These are phyloP conservation scores for Anastatica hierochuntica DNA, from an alignment of 345 rosid genomes.

Conservation along the genomic window DNA sequence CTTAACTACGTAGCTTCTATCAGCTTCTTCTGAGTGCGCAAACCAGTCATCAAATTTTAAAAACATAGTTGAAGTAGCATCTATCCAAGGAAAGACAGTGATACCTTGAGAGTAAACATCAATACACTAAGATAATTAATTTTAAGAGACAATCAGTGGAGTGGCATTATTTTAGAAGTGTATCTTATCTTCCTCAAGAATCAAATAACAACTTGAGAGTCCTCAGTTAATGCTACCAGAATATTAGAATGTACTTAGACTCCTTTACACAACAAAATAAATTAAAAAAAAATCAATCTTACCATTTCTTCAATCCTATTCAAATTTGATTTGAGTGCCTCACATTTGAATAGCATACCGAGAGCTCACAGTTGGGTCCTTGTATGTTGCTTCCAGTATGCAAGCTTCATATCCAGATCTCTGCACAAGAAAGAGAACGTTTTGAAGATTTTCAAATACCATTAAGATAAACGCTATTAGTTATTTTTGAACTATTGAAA, in stretches of 20 bases:
- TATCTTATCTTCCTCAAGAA: neutral
- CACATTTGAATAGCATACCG: constrained; percentile 29
- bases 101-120: no score
- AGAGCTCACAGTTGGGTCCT: constrained; percentile 77
- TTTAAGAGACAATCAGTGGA: neutral
- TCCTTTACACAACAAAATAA: neutral
- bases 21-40: constrained; percentile 1
- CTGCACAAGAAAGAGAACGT: constrained; percentile 36
- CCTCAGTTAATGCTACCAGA: neutral
- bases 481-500: no score
- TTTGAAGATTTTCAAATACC: neutral
- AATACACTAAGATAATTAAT: neutral
- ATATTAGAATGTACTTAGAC: neutral
- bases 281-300: constrained; percentile 19
- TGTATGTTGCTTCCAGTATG: constrained; percentile 73
- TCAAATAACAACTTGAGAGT: neutral
- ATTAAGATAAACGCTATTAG: neutral
- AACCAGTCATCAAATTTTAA: no score
- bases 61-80: neutral
- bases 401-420: constrained; percentile 91
- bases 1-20: neutral
- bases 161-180: neutral
- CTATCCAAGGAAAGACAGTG: neutral
- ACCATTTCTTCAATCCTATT: constrained; percentile 60
- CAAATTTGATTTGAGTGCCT: constrained; percentile 51